Evolutionary conservation across 2,329 filamentous ascomycete genomes (phyloP), one percentile per base, ranked within the genome.

Genomic region (Emergomyces orientalis): DNA sequence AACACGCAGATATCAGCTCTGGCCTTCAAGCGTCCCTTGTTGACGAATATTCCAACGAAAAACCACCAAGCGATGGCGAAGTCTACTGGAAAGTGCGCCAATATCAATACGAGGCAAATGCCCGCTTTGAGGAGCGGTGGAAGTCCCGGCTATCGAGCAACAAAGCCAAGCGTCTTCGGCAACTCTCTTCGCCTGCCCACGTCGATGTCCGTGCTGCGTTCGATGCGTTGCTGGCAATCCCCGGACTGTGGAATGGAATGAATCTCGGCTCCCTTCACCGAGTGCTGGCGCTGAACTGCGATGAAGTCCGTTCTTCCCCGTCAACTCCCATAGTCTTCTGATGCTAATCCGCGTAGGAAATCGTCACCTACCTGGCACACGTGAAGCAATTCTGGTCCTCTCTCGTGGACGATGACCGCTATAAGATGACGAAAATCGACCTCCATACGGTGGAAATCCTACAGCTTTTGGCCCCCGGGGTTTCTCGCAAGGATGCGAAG

Each of bases 351-450:
- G 66, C 43, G 63, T 64, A 76, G 69, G 67, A 74, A 66, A 66
- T 73, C 58, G 66, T 73, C 56, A 65, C 67, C 63, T 75, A 73
- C 64, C 68, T 76, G 45, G 59, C 65, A 54, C 59, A 75, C 63
- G 71, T 75, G 54, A 67, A 70, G 63, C 63, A 70, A 54, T 73
- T 76, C 66, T 77, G 66, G 69, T 67, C 62, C 37, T 63, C 68
- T 51, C 68, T 76, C 47, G 69, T 76, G 52, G 61, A 67, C 51
- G 57, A 66, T 59, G 66, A 75, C 52, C 60, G 43, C 56, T 55
- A 67, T 47, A 63, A 61, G 59, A 72, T 75, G 64, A 47, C 65
- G 47, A 71, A 67, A 63, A 67, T 75, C n/a, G 64, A 74, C 65
- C 61, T 64, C 62, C 60, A 66, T 59, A 74, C 69, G 11, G 68